Evolutionary conservation across 805 yeast species (phyloP).

Genomic region (Isabelozyma heimii): DNA sequence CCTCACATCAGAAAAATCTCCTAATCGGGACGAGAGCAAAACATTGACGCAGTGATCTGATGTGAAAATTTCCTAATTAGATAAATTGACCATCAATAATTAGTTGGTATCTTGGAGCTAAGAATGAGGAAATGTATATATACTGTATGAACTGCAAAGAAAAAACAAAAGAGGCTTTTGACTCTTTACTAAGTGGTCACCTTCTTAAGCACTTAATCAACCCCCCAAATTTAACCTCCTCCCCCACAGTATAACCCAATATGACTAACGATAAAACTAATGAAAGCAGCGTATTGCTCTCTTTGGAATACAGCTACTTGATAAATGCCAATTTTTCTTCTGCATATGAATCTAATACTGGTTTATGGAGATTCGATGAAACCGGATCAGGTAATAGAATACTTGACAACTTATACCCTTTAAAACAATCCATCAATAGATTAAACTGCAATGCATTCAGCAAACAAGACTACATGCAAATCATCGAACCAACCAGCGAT

Average conservation of each 20-base stretch:
- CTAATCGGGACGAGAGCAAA: constrained; percentile 7
- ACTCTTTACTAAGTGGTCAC: not conserved
- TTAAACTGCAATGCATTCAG: constrained; percentile 9
- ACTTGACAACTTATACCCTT: constrained; percentile 24
- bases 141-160: not conserved
- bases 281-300: constrained; percentile 17
- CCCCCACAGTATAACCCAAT: constrained; percentile 1
- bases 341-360: constrained; percentile 26
- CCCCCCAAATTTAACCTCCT: not conserved
- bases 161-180: not conserved
- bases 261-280: constrained; percentile 3
- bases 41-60: not conserved
- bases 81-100: not conserved
- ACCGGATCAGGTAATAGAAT: constrained; percentile 7
- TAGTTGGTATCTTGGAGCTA: not conserved
- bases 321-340: constrained; percentile 13
- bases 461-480: constrained; percentile 6
- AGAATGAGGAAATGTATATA: not conserved
- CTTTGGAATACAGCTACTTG: constrained; percentile 26
- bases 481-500: constrained; percentile 32
- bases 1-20: constrained; percentile 1
- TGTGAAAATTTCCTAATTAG: not conserved
- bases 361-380: constrained; percentile 28
- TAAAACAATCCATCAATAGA: constrained; percentile 12
- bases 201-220: not conserved